Conservation (phyloP, 139 green algal species). For the Chlamydomonas sphaeroides region DNA sequence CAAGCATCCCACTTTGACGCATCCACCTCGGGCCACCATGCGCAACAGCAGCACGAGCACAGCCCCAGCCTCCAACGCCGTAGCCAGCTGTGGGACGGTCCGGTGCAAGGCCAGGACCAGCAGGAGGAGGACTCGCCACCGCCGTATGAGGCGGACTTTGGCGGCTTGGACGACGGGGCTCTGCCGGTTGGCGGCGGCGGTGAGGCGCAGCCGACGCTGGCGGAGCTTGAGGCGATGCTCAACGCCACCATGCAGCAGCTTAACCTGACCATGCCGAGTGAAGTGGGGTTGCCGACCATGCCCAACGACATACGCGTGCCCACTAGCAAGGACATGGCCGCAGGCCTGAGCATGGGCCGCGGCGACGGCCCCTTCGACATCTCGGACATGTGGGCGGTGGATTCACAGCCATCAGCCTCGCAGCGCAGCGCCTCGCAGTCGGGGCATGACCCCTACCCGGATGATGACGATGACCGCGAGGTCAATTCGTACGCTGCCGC, state of each 20-base stretch:
- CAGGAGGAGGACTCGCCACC: not conserved
- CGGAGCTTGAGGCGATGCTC: conserved; percentile 17
- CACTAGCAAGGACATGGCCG: conserved; percentile 22
- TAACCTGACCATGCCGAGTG: not conserved
- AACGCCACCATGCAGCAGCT: conserved; percentile 12
- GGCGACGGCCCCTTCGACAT: conserved; percentile 54
- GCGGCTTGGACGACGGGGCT: not conserved
- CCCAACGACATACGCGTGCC: conserved; percentile 8
- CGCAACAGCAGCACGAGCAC: too few species aligned
- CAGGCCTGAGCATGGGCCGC: not conserved
- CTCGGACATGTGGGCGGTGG: conserved; percentile 48
- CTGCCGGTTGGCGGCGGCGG: too few species aligned
- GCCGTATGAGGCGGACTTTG: too few species aligned
- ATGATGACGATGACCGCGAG: conserved; percentile 3
- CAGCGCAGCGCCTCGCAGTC: not conserved
- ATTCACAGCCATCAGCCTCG: conserved; percentile 25
- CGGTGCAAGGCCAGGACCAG: not conserved
- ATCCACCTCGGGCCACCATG: too few species aligned
- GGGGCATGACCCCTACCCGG: not conserved
- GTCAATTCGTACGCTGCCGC: conserved; percentile 16
- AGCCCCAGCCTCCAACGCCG: too few species aligned
- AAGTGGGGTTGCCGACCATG: conserved; percentile 9
- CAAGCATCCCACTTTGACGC: too few species aligned
- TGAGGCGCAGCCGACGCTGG: not conserved
- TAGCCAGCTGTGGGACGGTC: too few species aligned